Evolutionary conservation across 306 rosid genomes (phyloP).

Genomic region (Quillaja saponaria): DNA sequence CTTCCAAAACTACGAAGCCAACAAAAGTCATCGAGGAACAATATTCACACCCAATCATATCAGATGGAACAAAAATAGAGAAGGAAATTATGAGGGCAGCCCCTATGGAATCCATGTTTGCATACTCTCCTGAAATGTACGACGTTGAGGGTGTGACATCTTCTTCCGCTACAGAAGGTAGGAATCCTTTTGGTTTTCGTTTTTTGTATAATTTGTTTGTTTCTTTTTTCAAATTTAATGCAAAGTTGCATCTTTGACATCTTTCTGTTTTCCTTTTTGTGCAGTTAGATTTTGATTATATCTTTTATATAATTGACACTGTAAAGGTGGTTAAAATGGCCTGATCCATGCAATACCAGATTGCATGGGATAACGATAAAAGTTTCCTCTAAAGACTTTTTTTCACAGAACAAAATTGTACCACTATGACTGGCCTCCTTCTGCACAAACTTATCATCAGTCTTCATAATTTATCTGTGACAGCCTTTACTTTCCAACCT

Average conservation of each 20-base stretch:
- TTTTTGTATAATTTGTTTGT: slow-evolving; percentile 5
- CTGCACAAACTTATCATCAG: no score
- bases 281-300: slow-evolving; percentile 1
- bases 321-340: background rate
- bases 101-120: slow-evolving; percentile 27
- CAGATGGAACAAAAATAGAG: slow-evolving; percentile 32
- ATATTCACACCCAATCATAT: slow-evolving; percentile 14
- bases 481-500: no score
- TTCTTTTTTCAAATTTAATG: background rate
- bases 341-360: background rate
- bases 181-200: slow-evolving; percentile 5
- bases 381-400: slow-evolving; percentile 28
- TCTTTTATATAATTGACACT: background rate
- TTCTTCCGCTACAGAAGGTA: slow-evolving; percentile 40
- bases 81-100: slow-evolving; percentile 26
- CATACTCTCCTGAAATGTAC: slow-evolving; percentile 32
- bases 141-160: slow-evolving; percentile 15
- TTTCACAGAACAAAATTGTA: background rate
- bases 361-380: background rate
- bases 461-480: no score
- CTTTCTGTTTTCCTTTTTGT: background rate
- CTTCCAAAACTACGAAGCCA: slow-evolving; percentile 30
- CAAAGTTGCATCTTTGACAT: slow-evolving; percentile 11
- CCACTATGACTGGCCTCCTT: no score
- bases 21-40: slow-evolving; percentile 28